Conservation (phyloP, 1,284 basidiomycete genomes). For the Tylopilus sp. region DNA sequence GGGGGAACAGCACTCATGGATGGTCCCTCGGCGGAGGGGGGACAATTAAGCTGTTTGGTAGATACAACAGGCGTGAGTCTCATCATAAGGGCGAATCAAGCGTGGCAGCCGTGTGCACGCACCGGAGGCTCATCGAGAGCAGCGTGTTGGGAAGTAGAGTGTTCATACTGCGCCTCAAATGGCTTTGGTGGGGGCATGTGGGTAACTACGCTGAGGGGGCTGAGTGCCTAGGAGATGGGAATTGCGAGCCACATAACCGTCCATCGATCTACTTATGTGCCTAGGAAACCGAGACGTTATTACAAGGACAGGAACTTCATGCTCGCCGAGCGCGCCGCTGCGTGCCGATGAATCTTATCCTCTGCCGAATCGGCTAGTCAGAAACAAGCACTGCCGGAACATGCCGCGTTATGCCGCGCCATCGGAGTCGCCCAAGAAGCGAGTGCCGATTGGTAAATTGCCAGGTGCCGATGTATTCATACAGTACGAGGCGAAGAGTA, state of each 20-base stretch:
- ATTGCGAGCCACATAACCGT: neutral
- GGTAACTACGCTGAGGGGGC: neutral
- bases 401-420: conserved; percentile 9
- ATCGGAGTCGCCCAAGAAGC: neutral
- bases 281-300: conserved; percentile 5
- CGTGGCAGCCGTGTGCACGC: neutral
- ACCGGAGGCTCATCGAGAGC: neutral
- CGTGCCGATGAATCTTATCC: conserved; percentile 18
- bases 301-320: conserved; percentile 3
- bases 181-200: conserved; percentile 2
- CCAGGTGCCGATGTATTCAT: neutral
- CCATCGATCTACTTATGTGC: conserved; percentile 15
- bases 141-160: neutral
- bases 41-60: neutral
- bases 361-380: neutral
- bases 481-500: neutral
- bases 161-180: neutral
- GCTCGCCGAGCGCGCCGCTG: conserved; percentile 1
- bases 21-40: neutral
- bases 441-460: neutral
- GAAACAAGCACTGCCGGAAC: neutral
- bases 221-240: neutral
- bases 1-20: neutral
- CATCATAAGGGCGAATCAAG: neutral
- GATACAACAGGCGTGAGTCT: neutral